A percentile compares a stretch with the other conserved stretches of the same genome.
Conservation (phyloP, 2,329 filamentous ascomycete species). For the Fusarium proliferatum region DNA sequence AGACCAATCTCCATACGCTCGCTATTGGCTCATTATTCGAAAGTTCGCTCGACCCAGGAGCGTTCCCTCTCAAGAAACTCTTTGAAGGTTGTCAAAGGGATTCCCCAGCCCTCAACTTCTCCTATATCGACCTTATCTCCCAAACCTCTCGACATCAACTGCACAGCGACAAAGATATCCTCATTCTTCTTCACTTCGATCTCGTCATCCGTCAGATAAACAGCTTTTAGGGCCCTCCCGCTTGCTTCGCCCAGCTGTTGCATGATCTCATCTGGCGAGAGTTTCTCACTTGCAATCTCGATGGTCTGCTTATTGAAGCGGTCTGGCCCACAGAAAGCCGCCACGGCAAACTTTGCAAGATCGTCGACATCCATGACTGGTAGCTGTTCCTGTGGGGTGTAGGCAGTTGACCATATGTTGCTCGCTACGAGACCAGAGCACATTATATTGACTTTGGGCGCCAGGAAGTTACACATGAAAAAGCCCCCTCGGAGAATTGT, state of each 20-base stretch:
- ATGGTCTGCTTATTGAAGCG: neutral
- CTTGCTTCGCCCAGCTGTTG: neutral
- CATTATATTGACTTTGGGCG: conserved; percentile 10
- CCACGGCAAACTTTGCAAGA: conserved; percentile 3
- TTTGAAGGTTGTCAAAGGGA: neutral
- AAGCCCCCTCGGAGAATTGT: conserved; percentile 8
- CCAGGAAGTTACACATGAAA: conserved; percentile 17
- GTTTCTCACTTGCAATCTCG: conserved; percentile 2
- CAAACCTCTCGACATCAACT: neutral
- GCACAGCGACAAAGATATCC: neutral
- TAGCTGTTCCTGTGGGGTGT: neutral
- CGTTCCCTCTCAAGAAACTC: neutral
- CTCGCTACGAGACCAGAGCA: neutral
- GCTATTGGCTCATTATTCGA: neutral
- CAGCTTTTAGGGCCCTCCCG: neutral
- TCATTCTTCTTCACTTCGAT: neutral
- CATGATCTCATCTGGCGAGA: neutral
- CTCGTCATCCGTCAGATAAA: neutral
- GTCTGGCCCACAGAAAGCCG: neutral
- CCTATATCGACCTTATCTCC: neutral
- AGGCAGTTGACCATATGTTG: neutral
- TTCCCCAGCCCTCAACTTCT: neutral
- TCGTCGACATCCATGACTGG: conserved; percentile 12
- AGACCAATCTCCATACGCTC: accelerated
- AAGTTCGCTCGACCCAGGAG: neutral